Percentiles rank a stretch among this genome's conserved stretches.
Evolutionary conservation across 345 rosid species (phyloP).

Genomic region (Brassica cretica): DNA sequence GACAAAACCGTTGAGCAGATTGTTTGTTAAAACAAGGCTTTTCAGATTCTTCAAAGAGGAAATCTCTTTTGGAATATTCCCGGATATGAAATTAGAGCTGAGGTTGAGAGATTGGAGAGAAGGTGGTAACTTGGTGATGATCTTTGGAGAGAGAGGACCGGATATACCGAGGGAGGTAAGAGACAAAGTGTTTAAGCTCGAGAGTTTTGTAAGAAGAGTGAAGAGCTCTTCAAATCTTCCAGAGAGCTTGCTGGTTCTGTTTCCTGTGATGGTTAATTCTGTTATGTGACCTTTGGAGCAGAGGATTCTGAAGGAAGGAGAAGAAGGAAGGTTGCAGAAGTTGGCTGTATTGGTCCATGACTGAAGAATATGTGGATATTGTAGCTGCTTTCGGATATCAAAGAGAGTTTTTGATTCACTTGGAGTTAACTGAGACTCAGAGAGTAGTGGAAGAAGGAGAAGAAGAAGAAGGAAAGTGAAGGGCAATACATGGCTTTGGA

Average conservation of each 20-base stretch:
- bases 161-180: conserved; percentile 75
- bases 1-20: conserved; percentile 62
- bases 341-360: conserved; percentile 76
- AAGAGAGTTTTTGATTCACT: conserved; percentile 56
- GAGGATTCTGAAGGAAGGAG: conserved; percentile 58
- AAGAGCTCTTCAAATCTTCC: conserved; percentile 57
- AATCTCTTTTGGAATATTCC: conserved; percentile 56
- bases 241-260: conserved; percentile 56
- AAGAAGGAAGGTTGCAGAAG: conserved; percentile 67
- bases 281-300: conserved; percentile 56
- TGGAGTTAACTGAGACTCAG: conserved; percentile 53
- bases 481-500: conserved; percentile 19
- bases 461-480: conserved; percentile 32
- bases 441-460: conserved; percentile 35
- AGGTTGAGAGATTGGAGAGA: conserved; percentile 58
- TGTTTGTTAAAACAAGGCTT: conserved; percentile 62
- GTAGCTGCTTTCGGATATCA: conserved; percentile 63
- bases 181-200: conserved; percentile 58
- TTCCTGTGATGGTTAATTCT: conserved; percentile 64
- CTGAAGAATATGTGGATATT: conserved; percentile 68
- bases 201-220: conserved; percentile 64
- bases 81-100: conserved; percentile 75
- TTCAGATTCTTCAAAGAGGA: conserved; percentile 50
- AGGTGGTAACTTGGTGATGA: conserved; percentile 48
- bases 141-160: conserved; percentile 69